Percentiles rank a stretch among this genome's conserved stretches.
Conservation (phyloP, 2,329 filamentous ascomycete species). For the Elsinoe ampelina region DNA sequence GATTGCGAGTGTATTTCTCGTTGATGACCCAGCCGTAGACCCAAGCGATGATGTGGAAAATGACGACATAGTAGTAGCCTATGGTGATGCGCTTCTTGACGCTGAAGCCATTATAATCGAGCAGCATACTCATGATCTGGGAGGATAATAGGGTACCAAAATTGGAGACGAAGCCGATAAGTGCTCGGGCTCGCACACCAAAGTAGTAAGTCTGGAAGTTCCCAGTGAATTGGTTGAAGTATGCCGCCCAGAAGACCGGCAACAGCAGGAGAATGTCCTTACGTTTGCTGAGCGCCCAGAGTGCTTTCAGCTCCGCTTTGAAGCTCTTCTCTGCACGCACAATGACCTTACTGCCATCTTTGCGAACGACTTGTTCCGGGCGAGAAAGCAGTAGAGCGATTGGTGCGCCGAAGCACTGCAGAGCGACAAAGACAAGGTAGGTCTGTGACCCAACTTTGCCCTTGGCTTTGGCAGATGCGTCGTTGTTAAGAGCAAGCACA, state of each 20-base stretch:
- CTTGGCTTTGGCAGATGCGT: slow-evolving; percentile 32
- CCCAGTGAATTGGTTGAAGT: slow-evolving; percentile 38
- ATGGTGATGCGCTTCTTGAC: slow-evolving; percentile 36
- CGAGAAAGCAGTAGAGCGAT: slow-evolving; percentile 33
- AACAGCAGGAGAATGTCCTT: slow-evolving; percentile 32
- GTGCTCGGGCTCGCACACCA: slow-evolving; percentile 37
- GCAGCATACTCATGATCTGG: slow-evolving; percentile 35
- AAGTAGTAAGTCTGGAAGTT: slow-evolving; percentile 44
- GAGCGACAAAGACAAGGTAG: slow-evolving; percentile 36
- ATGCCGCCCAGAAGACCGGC: slow-evolving; percentile 37
- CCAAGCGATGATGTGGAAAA: slow-evolving; percentile 38
- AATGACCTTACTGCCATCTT: slow-evolving; percentile 33
- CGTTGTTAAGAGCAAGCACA: slow-evolving; percentile 39
- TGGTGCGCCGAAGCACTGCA: slow-evolving; percentile 31
- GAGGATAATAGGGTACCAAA: slow-evolving; percentile 37
- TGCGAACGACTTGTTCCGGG: slow-evolving; percentile 35
- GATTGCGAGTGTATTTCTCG: slow-evolving; percentile 37
- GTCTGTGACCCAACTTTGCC: slow-evolving; percentile 30
- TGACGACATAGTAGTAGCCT: slow-evolving; percentile 34
- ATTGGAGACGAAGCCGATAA: slow-evolving; percentile 40
- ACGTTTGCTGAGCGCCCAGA: slow-evolving; percentile 26
- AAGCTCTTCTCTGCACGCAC: slow-evolving; percentile 32
- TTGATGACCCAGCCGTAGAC: slow-evolving; percentile 41
- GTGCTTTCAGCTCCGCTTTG: slow-evolving; percentile 31
- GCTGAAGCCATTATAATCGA: slow-evolving; percentile 35